Base-by-base conservation (phyloP, 306 rosid species). In the Urtica urens region DNA sequence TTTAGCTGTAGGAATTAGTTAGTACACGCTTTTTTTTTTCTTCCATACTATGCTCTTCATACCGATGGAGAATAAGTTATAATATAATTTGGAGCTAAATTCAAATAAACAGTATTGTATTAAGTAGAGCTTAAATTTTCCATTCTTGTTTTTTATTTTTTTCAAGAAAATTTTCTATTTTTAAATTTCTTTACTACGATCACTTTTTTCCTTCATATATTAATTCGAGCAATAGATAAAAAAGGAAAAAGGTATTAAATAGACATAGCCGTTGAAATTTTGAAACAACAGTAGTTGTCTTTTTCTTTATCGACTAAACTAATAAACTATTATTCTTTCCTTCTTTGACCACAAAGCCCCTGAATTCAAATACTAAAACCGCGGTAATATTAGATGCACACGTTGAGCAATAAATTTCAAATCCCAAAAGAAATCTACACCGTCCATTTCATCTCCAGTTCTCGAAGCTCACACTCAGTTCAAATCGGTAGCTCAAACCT, bases 251-350 rank as follows among this genome's bases (percentile, higher is more conserved):
- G n/a, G n/a, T n/a, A n/a, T n/a, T n/a, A n/a, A n/a, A n/a, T n/a
- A n/a, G n/a, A n/a, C 45, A 17, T 78, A 75, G 92, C 96, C 94
- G 94, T 87, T 83, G 57, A 60, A 70, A 35, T 78, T 83, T 73
- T 70, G 82, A 35, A 82, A 49, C 48, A 51, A 21, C 7, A 18
- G 34, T 61, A 40, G 54, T 40, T 57, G 17, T 7, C 10, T 21
- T 24, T 45, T 45, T 35, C 0, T 0, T 35, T 14, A 5, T 1
- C 19, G 51, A 27, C 23, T 59, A 15, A 9, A n/a, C 11, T 11
- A 1, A 18, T n/a, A 39, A 16, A 2, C 17, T n/a, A 9, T 38
- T 2, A 20, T 4, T 35, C 10, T 23, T 54, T 44, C 0, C 16
- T 2, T 35, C 38, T 42, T 23, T 62, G 69, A 80, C 96, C n/a